Evolutionary conservation across 1,139 yeast species (phyloP).

Genomic region (Yamadazyma membranifaciens): DNA sequence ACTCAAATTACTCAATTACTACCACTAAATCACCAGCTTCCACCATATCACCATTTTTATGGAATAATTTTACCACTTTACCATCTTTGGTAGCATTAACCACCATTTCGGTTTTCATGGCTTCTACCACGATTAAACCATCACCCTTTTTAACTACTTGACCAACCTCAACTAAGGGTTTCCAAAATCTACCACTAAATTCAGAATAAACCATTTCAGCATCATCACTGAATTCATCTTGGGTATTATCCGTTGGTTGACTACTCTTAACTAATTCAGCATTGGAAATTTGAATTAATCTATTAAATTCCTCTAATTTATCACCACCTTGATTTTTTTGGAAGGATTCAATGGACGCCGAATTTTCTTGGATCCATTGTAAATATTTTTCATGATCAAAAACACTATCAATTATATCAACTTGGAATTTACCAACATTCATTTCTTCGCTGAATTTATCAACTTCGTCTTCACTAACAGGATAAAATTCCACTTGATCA

Average conservation of each 20-base stretch:
- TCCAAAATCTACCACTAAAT: slow-evolving; percentile 96
- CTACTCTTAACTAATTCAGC: slow-evolving; percentile 63
- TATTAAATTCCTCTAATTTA: slow-evolving; percentile 79
- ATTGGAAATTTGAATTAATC: slow-evolving; percentile 79
- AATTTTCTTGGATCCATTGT: slow-evolving; percentile 73
- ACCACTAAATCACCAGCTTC: slow-evolving; percentile 95
- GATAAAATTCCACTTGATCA: slow-evolving; percentile 92
- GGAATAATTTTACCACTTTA: slow-evolving; percentile 73
- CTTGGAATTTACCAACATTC: slow-evolving; percentile 75
- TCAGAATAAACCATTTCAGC: slow-evolving; percentile 89
- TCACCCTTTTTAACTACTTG: slow-evolving; percentile 72
- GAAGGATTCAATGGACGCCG: slow-evolving; percentile 70
- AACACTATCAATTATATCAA: slow-evolving; percentile 71
- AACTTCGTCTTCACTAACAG: slow-evolving; percentile 80
- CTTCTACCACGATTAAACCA: slow-evolving; percentile 86
- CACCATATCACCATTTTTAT: slow-evolving; percentile 89
- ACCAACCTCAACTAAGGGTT: slow-evolving; percentile 80
- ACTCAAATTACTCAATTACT: slow-evolving; percentile 51
- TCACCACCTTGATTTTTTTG: slow-evolving; percentile 70
- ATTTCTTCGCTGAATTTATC: slow-evolving; percentile 71
- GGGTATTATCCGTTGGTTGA: slow-evolving; percentile 40
- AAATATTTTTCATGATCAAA: slow-evolving; percentile 81
- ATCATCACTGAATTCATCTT: slow-evolving; percentile 58
- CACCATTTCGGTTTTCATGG: slow-evolving; percentile 97
- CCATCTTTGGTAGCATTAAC: slow-evolving; percentile 74